Conservation (phyloP, 2,329 filamentous ascomycete species). For the Taxawa tesnikishii region DNA sequence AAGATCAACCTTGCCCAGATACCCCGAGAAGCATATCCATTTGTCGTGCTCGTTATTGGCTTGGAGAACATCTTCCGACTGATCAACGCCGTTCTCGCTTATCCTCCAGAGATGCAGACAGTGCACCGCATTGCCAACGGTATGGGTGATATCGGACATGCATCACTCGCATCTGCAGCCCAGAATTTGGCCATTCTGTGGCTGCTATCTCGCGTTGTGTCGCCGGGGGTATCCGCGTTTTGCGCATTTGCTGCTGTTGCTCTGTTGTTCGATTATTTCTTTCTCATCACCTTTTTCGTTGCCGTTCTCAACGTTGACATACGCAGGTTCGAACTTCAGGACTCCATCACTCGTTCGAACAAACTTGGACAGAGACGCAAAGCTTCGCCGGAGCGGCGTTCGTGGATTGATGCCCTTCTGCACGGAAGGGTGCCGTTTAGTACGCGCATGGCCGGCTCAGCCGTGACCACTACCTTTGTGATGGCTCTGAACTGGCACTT, state of each 20-base stretch:
- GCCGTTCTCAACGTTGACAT: slow-evolving; percentile 71
- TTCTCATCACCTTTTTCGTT: slow-evolving; percentile 67
- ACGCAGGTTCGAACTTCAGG: slow-evolving; percentile 60
- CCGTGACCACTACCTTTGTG: slow-evolving; percentile 61
- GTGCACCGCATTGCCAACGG: slow-evolving; percentile 60
- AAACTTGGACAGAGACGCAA: slow-evolving; percentile 24
- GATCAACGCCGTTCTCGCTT: slow-evolving; percentile 65
- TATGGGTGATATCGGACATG: slow-evolving; percentile 58
- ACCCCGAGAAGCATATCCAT: slow-evolving; percentile 60
- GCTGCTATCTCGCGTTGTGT: slow-evolving; percentile 53
- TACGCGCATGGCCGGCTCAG: slow-evolving; percentile 62
- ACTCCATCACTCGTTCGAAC: slow-evolving; percentile 45
- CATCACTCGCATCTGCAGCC: slow-evolving; percentile 53
- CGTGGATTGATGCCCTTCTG: slow-evolving; percentile 51
- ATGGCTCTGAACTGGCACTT: slow-evolving; percentile 69
- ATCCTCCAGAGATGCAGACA: slow-evolving; percentile 55
- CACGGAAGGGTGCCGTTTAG: slow-evolving; percentile 55
- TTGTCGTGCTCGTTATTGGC: slow-evolving; percentile 65
- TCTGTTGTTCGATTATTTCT: slow-evolving; percentile 65
- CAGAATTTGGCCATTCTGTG: slow-evolving; percentile 59
- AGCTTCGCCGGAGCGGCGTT: slow-evolving; percentile 24
- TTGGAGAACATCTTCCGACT: slow-evolving; percentile 68
- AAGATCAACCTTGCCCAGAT: slow-evolving; percentile 65
- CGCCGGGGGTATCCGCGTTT: slow-evolving; percentile 60
- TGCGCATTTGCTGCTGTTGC: slow-evolving; percentile 67